Conservation (phyloP, 2,329 filamentous ascomycete species). For the Neopestalotiopsis sp. region DNA sequence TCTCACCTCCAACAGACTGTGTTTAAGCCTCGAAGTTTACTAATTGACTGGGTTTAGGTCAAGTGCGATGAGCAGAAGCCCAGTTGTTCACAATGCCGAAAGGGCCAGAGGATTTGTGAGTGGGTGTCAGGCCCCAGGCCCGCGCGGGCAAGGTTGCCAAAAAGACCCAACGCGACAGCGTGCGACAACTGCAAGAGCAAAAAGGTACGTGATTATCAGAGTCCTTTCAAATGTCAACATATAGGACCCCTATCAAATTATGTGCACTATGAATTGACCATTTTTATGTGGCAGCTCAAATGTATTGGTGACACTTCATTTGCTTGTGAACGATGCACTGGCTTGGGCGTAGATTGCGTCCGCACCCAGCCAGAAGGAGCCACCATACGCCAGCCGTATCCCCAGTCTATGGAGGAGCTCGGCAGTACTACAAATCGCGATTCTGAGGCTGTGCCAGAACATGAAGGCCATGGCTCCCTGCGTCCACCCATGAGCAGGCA, state of each 20-base stretch:
- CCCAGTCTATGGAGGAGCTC: background rate
- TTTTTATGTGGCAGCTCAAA: background rate
- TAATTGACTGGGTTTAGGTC: background rate
- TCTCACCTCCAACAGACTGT: background rate
- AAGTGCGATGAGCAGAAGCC: conserved; percentile 4
- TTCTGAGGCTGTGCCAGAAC: background rate
- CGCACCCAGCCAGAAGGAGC: background rate
- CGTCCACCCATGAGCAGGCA: background rate
- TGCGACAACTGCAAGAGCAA: background rate
- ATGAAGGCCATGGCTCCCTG: background rate
- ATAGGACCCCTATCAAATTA: background rate
- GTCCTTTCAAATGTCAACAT: background rate
- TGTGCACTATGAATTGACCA: too few relatives aligned
- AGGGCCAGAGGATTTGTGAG: background rate
- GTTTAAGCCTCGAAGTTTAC: background rate
- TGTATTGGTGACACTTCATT: background rate
- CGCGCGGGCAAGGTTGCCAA: background rate
- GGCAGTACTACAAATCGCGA: background rate
- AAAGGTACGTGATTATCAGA: background rate
- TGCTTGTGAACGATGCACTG: background rate
- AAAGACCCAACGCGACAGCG: background rate
- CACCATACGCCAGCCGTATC: background rate
- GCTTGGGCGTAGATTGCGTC: background rate
- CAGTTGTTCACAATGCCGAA: background rate
- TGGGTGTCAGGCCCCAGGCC: background rate